These are phyloP conservation scores for Dendrocalamus latiflorus DNA, from an alignment of 202 grass and related monocot genomes.

Conservation along the genomic window DNA sequence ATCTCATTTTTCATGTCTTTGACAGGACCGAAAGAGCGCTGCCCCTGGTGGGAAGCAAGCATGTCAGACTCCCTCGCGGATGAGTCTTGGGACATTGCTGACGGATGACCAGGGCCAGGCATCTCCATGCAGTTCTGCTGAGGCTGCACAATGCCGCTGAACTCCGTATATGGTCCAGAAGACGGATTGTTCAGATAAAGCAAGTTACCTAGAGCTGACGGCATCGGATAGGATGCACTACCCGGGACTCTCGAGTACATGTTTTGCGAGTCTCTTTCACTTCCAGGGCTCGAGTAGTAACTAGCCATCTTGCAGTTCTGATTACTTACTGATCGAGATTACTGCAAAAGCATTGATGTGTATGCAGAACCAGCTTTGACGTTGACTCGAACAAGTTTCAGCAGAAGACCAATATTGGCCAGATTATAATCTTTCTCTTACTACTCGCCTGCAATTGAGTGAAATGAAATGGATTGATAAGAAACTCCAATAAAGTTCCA, in stretches of 20 bases:
- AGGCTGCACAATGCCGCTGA: conserved; percentile 48
- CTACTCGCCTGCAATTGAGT: conserved; percentile 24
- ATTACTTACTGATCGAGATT: not conserved
- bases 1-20: conserved; percentile 71
- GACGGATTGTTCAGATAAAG: conserved; percentile 58
- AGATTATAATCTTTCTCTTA: conserved; percentile 1
- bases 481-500: not conserved
- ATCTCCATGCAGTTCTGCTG: conserved; percentile 57
- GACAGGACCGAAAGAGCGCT: conserved; percentile 23
- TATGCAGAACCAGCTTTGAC: conserved; percentile 2
- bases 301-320: conserved; percentile 40
- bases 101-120: conserved; percentile 34
- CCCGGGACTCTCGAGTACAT: conserved; percentile 46
- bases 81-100: conserved; percentile 51
- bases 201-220: conserved; percentile 51
- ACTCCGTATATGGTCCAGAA: conserved; percentile 60
- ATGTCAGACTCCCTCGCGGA: conserved; percentile 46
- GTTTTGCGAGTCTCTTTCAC: conserved; percentile 46
- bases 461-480: conserved; percentile 2
- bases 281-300: conserved; percentile 58
- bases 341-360: not conserved
- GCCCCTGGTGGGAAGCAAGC: conserved; percentile 44
- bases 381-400: conserved; percentile 18
- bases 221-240: conserved; percentile 34
- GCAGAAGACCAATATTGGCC: not conserved